Evolutionary conservation across 108 stramenopile species (phyloP).

Genomic region (Discostella pseudostelligera): DNA sequence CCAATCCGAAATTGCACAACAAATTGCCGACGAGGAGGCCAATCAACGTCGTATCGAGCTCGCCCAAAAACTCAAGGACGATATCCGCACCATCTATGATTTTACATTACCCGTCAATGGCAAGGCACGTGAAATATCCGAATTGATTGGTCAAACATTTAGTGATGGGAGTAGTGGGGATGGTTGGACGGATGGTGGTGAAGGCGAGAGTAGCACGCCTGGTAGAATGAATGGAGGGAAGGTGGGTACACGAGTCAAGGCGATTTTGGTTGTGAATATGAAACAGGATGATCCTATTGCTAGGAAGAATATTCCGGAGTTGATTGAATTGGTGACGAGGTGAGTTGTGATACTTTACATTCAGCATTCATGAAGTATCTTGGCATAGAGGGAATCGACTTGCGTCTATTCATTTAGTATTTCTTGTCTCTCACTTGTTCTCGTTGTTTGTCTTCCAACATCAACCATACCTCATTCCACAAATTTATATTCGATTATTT

Average conservation of each 20-base stretch:
- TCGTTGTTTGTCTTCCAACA: no score
- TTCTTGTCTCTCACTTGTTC: no score
- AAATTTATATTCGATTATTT: neutral
- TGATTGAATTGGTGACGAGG: slow-evolving; percentile 72
- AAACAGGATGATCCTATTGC: slow-evolving; percentile 91
- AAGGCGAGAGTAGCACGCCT: no score
- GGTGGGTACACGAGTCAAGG: slow-evolving; percentile 56
- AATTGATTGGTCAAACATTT: slow-evolving; percentile 61
- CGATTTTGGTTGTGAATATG: slow-evolving; percentile 83
- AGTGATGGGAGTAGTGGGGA: neutral
- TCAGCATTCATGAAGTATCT: no score
- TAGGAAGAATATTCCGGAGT: slow-evolving; percentile 84
- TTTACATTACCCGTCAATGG: slow-evolving; percentile 72
- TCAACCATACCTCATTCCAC: no score
- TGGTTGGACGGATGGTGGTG: slow-evolving; percentile 36
- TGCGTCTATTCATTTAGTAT: no score
- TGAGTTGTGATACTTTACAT: slow-evolving; percentile 33
- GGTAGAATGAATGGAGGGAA: slow-evolving; percentile 12
- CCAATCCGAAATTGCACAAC: slow-evolving; percentile 27
- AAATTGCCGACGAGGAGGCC: slow-evolving; percentile 24
- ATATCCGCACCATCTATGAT: slow-evolving; percentile 76
- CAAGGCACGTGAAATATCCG: slow-evolving; percentile 41
- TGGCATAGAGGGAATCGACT: no score
- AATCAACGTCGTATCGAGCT: slow-evolving; percentile 17
- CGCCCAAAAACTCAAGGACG: slow-evolving; percentile 38